Percentiles rank a stretch among this genome's conserved stretches.
These are phyloP conservation scores for Quercus phellos DNA, from an alignment of 331 rosid species.

Conservation along the genomic window DNA sequence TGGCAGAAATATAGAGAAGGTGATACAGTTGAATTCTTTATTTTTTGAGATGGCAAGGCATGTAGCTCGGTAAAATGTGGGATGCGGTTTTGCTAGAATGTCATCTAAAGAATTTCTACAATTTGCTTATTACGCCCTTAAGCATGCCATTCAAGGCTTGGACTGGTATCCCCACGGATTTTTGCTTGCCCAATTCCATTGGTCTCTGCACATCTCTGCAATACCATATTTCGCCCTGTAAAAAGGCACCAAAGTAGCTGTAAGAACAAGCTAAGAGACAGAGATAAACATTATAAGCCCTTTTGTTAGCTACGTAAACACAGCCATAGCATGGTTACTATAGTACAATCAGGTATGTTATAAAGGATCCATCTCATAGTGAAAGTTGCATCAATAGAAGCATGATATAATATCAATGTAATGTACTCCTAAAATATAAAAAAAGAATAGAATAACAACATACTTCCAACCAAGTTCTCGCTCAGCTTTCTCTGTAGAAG, in stretches of 20 bases:
- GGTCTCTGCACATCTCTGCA: slow-evolving; percentile 95
- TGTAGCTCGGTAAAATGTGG: neutral
- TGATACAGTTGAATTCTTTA: neutral
- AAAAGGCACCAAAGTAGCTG: slow-evolving; percentile 8
- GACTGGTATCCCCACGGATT: slow-evolving; percentile 80
- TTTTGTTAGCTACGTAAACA: neutral
- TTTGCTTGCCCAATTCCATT: slow-evolving; percentile 91
- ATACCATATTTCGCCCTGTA: slow-evolving; percentile 83
- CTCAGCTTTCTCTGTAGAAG: slow-evolving; percentile 82
- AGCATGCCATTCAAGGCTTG: slow-evolving; percentile 35
- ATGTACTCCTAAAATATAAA: neutral
- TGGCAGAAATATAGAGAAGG: neutral
- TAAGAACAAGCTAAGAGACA: slow-evolving; percentile 3
- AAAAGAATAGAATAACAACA: slow-evolving; percentile 17
- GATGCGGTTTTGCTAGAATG: neutral
- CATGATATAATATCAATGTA: neutral
- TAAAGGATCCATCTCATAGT: neutral
- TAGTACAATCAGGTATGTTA: neutral
- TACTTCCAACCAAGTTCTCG: slow-evolving; percentile 90
- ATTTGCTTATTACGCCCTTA: neutral
- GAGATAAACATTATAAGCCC: neutral
- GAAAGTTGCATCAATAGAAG: neutral
- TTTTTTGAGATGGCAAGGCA: neutral
- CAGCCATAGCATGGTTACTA: neutral
- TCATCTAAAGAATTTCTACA: neutral